Base-by-base conservation (phyloP, 2,329 filamentous ascomycete species). In the Mycosphaerelloides madeirae region DNA sequence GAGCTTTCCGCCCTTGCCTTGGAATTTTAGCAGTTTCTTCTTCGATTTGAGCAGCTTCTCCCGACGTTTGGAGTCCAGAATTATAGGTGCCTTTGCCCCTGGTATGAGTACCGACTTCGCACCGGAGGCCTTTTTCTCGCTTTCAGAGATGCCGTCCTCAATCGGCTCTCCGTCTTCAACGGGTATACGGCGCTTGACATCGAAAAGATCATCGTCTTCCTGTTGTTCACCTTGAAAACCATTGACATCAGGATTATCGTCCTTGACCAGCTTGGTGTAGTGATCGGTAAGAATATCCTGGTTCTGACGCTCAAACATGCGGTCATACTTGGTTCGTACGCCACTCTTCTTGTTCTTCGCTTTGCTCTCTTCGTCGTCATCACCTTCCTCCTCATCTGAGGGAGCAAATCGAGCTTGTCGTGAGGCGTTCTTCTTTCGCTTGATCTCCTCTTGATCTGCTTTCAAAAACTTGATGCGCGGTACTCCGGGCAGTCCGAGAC, bases 281-380 rank as follows among this genome's bases (percentile, higher is more conserved):
- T 98, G 93, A 44, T 84, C 82, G n/a, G 91, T 90, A 53, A 98
- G 70, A 25, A 98, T 86, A 62, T 96, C 90, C 68, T 97, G 91
- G 68, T 98, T 98, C 57, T 85, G 86, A 49, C 93, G 79, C 72
- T 96, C 91, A 67, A 97, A 96, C 93, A 98, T 97, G 57, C 88
- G 84, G 67, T 98, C 89, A 65, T 95, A 94, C 67, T 95, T 97
- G 25, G 94, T 98, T 50, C 89, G 80, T 14, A 95, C 87, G 57
- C 82, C 79, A 9, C 76, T 83, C 68, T 83, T 81, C 49, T 73
- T 69, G 31, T 65, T 71, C 45, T 70, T 71, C 19, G 60, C 63
- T 11, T 64, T 71, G 3, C 64, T 71, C 15, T 71, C 73, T 3
- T 66, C 71, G 8, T 73, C 73, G 3, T 60, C 67, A 19, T 75